Percentiles rank a stretch among this genome's conserved stretches.
These are phyloP conservation scores for Eimeria acervulina DNA, from an alignment of 169 alveolate genomes.

Conservation along the genomic window DNA sequence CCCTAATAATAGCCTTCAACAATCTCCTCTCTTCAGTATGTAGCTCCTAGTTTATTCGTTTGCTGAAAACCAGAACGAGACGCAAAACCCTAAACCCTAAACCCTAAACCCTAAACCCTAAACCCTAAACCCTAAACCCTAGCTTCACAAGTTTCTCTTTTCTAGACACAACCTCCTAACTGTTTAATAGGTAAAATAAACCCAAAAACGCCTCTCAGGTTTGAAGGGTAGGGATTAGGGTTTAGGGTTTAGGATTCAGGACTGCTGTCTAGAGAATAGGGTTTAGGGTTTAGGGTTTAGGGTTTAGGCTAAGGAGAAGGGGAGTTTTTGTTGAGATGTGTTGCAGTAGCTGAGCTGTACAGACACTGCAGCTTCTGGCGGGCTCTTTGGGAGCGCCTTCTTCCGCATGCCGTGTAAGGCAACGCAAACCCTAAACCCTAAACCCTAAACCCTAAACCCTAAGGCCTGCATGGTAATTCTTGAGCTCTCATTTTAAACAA, in stretches of 20 bases:
- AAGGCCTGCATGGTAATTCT: neutral
- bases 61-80: neutral
- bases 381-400: neutral
- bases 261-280: too few species aligned
- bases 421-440: neutral
- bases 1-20: neutral
- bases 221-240: neutral
- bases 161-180: too few species aligned
- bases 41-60: too few species aligned
- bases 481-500: neutral
- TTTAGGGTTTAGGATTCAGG: neutral
- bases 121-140: too few species aligned
- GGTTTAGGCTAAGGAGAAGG: neutral
- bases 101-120: neutral
- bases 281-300: constrained; percentile 25
- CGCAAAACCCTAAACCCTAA: neutral
- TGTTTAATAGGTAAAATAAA: too few species aligned
- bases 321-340: neutral
- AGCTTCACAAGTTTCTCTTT: too few species aligned
- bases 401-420: constrained; percentile 13
- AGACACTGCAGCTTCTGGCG: constrained; percentile 4
- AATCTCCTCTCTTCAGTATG: neutral
- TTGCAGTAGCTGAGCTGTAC: constrained; percentile 27
- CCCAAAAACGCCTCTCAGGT: too few species aligned
- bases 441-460: neutral